phyloP scores from a whole-genome alignment of 768 basidiomycete genomes.

The Pleurotus tuoliensis region DNA sequence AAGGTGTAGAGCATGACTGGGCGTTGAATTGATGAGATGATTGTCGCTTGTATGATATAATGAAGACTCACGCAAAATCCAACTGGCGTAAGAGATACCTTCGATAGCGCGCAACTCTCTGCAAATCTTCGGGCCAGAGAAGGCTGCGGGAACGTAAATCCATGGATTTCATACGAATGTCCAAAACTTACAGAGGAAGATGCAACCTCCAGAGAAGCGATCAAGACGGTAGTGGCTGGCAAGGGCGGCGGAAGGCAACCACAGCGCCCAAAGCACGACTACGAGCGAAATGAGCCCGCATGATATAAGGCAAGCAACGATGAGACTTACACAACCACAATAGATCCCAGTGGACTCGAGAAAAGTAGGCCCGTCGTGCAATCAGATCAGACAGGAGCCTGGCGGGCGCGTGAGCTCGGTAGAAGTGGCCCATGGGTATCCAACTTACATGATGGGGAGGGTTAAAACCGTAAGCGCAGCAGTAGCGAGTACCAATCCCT shows the following conservation, averaged over 20 bases:
- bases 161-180: no score
- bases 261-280: slow-evolving; percentile 14
- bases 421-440: no score
- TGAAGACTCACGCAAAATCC: slow-evolving; percentile 11
- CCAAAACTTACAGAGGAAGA: background rate
- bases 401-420: background rate
- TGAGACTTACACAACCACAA: slow-evolving; percentile 8
- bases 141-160: background rate
- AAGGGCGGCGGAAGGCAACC: slow-evolving; percentile 10
- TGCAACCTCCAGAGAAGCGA: slow-evolving; percentile 12
- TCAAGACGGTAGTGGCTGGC: slow-evolving; percentile 4
- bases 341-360: slow-evolving; percentile 14
- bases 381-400: slow-evolving; percentile 13
- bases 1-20: slow-evolving; percentile 12
- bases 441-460: slow-evolving; percentile 11
- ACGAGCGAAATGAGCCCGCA: background rate
- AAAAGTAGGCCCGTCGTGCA: slow-evolving; percentile 10
- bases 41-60: background rate
- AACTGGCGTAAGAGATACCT: slow-evolving; percentile 12
- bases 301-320: no score
- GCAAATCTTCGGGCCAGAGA: slow-evolving; percentile 2
- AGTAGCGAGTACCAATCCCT: slow-evolving; percentile 11
- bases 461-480: slow-evolving; percentile 5
- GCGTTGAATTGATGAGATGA: background rate
- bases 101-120: slow-evolving; percentile 12